Conservation (phyloP, 225 moss, liverwort and hornwort species). For the Anthoceros angustus region DNA sequence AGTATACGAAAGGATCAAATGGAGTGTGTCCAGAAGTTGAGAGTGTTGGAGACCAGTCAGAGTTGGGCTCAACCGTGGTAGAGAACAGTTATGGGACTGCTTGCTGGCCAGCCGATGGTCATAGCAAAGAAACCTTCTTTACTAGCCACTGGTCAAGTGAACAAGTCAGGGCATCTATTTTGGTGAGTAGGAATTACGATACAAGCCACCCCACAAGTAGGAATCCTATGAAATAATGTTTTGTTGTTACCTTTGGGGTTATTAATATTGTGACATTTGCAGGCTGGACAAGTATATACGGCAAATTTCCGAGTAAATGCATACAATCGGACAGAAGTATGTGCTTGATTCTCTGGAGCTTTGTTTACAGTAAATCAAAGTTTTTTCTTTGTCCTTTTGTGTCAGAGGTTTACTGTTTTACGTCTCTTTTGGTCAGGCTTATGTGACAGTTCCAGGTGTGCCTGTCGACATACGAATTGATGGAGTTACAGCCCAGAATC, state of each 20-base stretch:
- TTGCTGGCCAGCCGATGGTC: background rate
- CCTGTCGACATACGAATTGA: slow-evolving; percentile 73
- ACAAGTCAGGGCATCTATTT: background rate
- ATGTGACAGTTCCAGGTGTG: slow-evolving; percentile 73
- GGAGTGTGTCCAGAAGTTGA: background rate
- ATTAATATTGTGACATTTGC: background rate
- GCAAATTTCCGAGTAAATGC: slow-evolving; percentile 75
- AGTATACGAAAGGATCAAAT: background rate
- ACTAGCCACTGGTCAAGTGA: background rate
- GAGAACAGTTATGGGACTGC: background rate
- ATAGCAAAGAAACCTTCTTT: background rate
- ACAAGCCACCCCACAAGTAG: background rate
- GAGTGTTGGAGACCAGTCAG: background rate
- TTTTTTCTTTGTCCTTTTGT: background rate
- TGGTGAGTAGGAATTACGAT: background rate
- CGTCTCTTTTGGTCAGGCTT: slow-evolving; percentile 35
- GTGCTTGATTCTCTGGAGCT: background rate
- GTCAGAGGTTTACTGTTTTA: background rate
- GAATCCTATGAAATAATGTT: background rate
- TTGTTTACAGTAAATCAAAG: background rate
- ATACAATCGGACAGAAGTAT: slow-evolving; percentile 76
- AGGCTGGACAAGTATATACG: slow-evolving; percentile 57
- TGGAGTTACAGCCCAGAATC: slow-evolving; percentile 61
- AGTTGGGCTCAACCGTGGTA: background rate
- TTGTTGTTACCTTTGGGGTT: background rate